A percentile compares a stretch with the other conserved stretches of the same genome.
phyloP scores from a whole-genome alignment of 371 early-diverging fungal genomes.

The Smittium mucronatum region DNA sequence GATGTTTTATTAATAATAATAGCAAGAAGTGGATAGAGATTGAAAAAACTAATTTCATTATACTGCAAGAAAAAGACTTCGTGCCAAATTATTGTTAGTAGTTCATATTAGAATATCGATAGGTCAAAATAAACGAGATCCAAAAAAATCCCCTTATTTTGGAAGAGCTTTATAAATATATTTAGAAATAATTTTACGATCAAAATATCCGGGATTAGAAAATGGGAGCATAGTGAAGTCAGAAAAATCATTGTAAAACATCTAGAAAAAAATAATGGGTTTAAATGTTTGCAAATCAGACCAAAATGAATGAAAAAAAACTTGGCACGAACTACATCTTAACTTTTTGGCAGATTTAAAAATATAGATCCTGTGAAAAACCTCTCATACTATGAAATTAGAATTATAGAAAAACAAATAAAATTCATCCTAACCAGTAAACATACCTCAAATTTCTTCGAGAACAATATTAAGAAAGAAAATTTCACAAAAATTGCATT shows the following conservation, averaged over 20 bases:
- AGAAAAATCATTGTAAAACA: neutral
- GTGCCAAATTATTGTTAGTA: neutral
- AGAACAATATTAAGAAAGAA: no score
- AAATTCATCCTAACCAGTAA: no score
- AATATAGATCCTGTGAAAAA: neutral
- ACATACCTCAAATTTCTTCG: no score
- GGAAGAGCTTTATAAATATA: neutral
- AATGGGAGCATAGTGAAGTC: neutral
- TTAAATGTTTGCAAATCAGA: neutral
- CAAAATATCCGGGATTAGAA: neutral
- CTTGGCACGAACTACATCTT: neutral
- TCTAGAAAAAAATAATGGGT: neutral
- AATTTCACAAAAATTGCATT: no score
- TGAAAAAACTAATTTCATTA: neutral
- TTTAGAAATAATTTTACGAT: neutral
- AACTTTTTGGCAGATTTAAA: neutral
- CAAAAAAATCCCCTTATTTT: no score
- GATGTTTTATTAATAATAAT: neutral
- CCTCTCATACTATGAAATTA: neutral
- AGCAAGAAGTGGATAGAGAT: neutral
- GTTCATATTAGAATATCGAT: neutral
- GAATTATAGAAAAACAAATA: neutral
- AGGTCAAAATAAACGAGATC: no score
- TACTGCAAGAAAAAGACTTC: neutral
- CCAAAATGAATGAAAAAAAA: neutral